Percentiles rank a stretch among this genome's conserved stretches.
phyloP scores from a whole-genome alignment of 805 yeast genomes.

The Lachancea fermentati region DNA sequence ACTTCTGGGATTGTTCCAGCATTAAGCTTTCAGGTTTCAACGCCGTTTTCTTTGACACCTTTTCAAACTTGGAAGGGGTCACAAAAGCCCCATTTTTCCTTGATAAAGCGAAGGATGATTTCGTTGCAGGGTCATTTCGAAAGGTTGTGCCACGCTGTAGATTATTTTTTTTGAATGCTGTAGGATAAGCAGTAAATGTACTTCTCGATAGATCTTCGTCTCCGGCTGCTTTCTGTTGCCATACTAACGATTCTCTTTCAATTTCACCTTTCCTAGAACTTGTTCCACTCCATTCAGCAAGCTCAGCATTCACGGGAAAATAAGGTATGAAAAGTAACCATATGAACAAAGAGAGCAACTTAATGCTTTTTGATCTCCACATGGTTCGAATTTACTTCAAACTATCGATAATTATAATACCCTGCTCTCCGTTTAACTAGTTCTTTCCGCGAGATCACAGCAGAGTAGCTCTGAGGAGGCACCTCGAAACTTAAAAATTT shows the following conservation, averaged over 20 bases:
- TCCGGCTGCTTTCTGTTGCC: slow-evolving; percentile 1
- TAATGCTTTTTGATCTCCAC: slow-evolving; percentile 2
- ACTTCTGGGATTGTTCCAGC: slow-evolving; percentile 5
- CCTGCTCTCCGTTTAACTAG: too few species aligned
- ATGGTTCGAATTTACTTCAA: background rate
- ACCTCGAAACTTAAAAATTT: background rate
- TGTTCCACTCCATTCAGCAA: background rate
- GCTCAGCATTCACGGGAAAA: background rate
- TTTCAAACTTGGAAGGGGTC: background rate
- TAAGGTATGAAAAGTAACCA: background rate
- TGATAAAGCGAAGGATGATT: background rate
- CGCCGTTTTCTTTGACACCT: slow-evolving; percentile 2
- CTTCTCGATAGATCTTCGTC: slow-evolving; percentile 1
- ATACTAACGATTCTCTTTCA: too few species aligned
- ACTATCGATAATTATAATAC: too few species aligned
- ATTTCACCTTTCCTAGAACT: too few species aligned
- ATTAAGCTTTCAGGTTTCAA: slow-evolving; percentile 2
- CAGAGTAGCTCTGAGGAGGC: too few species aligned
- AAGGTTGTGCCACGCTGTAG: background rate
- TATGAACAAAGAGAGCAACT: slow-evolving; percentile 1
- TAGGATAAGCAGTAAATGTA: slow-evolving; percentile 7
- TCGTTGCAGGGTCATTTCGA: background rate
- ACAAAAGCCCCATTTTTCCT: background rate
- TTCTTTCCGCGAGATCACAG: too few species aligned
- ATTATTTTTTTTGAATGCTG: slow-evolving; percentile 2